Evolutionary conservation across 805 yeast species (phyloP).

Genomic region (Yamadazyma kitorensis): DNA sequence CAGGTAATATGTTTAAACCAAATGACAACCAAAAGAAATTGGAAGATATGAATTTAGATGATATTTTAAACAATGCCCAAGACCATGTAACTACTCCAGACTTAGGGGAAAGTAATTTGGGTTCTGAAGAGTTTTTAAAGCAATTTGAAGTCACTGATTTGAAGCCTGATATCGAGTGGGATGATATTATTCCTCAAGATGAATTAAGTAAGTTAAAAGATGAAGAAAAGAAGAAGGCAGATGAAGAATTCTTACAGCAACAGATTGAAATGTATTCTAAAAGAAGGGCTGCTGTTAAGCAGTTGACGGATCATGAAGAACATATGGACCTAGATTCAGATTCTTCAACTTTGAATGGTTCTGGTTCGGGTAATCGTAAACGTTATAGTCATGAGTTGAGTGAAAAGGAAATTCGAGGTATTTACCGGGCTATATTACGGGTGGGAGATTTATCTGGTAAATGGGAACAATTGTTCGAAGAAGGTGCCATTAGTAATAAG

Average conservation of each 20-base stretch:
- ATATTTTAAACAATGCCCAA: constrained; percentile 94
- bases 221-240: constrained; percentile 82
- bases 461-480: constrained; percentile 86
- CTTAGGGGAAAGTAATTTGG: constrained; percentile 93
- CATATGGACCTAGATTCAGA: constrained; percentile 35
- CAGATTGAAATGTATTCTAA: constrained; percentile 86
- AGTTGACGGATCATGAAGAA: constrained; percentile 40
- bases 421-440: constrained; percentile 78
- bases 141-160: constrained; percentile 99
- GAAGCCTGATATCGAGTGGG: constrained; percentile 98
- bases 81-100: constrained; percentile 97
- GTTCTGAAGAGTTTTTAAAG: constrained; percentile 95
- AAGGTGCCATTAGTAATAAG: constrained; percentile 84
- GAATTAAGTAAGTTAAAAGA: constrained; percentile 86
- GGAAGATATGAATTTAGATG: constrained; percentile 93
- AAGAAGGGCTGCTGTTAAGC: constrained; percentile 70
- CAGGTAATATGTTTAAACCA: constrained; percentile 97
- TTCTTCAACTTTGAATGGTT: constrained; percentile 39
- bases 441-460: constrained; percentile 73
- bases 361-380: constrained; percentile 20
- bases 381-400: constrained; percentile 52
- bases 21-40: constrained; percentile 91
- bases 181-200: constrained; percentile 95
- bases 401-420: constrained; percentile 82
- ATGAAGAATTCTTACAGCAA: constrained; percentile 82